Percentiles rank a stretch among this genome's conserved stretches.
These are phyloP conservation scores for Dactylellina haptotyla DNA, from an alignment of 2,329 filamentous ascomycete species.

Conservation along the genomic window DNA sequence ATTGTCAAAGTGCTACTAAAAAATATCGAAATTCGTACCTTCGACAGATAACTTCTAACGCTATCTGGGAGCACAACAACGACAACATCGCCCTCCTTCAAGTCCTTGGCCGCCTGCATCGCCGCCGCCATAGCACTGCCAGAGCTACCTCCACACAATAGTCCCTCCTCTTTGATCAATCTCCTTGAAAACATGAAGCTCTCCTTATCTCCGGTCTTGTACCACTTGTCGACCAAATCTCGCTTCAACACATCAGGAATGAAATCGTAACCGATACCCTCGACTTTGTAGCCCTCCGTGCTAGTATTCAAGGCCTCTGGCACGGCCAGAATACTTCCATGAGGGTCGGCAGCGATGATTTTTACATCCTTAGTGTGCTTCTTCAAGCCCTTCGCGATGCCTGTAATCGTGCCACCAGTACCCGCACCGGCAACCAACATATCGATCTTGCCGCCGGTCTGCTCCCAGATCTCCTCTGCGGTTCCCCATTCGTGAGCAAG, in stretches of 20 bases:
- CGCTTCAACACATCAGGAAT: constrained; percentile 92
- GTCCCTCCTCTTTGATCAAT: constrained; percentile 90
- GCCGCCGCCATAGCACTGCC: constrained; percentile 85
- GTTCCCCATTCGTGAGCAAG: constrained; percentile 93
- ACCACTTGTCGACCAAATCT: constrained; percentile 86
- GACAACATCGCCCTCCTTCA: constrained; percentile 83
- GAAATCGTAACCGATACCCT: constrained; percentile 98
- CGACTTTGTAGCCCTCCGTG: constrained; percentile 90
- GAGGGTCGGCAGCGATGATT: constrained; percentile 89
- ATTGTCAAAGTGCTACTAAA: not conserved
- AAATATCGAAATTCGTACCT: constrained; percentile 64
- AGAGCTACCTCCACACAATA: constrained; percentile 91
- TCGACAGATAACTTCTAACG: constrained; percentile 95
- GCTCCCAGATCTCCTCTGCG: constrained; percentile 93
- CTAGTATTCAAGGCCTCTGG: constrained; percentile 82
- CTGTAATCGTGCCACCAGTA: constrained; percentile 94
- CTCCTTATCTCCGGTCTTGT: constrained; percentile 94
- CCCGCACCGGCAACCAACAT: constrained; percentile 91
- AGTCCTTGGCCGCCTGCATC: constrained; percentile 67
- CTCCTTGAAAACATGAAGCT: constrained; percentile 90
- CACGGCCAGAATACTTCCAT: constrained; percentile 88
- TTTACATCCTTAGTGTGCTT: constrained; percentile 89
- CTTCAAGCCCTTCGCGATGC: constrained; percentile 79
- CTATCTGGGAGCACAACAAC: constrained; percentile 94
- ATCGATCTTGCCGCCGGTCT: constrained; percentile 83